Evolutionary conservation across 768 basidiomycete species (phyloP).

Genomic region (Piloderma croceum): DNA sequence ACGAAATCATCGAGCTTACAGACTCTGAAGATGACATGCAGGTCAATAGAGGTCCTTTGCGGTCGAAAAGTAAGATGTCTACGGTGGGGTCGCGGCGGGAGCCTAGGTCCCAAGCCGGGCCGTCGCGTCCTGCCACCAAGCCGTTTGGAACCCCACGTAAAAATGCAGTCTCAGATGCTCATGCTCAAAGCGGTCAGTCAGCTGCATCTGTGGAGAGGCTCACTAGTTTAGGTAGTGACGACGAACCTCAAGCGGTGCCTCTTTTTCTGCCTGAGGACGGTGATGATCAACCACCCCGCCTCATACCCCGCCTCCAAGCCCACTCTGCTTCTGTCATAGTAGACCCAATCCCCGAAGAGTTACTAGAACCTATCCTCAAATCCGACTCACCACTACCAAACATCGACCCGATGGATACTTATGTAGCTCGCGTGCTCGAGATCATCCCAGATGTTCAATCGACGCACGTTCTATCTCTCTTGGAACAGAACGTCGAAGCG

Average conservation of each 20-base stretch:
- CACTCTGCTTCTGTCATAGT: background rate
- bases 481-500: conserved; percentile 37
- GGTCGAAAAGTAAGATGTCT: too few relatives aligned
- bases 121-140: conserved; percentile 5
- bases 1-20: conserved; percentile 44
- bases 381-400: conserved; percentile 6
- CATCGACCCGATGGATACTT: conserved; percentile 21
- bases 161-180: conserved; percentile 9
- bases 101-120: conserved; percentile 4
- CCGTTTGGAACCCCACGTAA: conserved; percentile 11
- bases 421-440: conserved; percentile 52
- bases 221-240: conserved; percentile 1
- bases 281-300: conserved; percentile 29
- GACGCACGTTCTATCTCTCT: conserved; percentile 41
- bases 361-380: background rate
- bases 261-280: conserved; percentile 33
- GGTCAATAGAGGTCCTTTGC: background rate
- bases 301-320: conserved; percentile 3
- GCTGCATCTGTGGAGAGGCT: conserved; percentile 11
- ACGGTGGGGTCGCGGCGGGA: background rate
- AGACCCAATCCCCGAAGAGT: background rate
- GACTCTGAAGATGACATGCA: conserved; percentile 42
- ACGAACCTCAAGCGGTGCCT: conserved; percentile 11
- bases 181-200: too few relatives aligned
- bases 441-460: conserved; percentile 68